phyloP scores from a whole-genome alignment of 257 asterid genomes.

The Capsicum baccatum region DNA sequence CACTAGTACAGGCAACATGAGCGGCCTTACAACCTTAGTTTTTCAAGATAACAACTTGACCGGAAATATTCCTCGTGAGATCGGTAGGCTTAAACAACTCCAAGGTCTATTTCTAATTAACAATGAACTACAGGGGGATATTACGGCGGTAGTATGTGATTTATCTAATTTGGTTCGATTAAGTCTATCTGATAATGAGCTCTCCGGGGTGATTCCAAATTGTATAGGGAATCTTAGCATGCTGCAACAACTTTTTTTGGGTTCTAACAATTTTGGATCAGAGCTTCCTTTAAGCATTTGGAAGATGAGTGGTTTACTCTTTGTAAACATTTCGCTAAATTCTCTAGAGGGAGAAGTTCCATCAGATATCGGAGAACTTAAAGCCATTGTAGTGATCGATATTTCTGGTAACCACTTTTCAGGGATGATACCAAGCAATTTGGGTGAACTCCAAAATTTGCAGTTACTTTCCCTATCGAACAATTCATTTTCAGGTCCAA shows the following conservation, averaged over 20 bases:
- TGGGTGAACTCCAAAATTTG: slow-evolving; percentile 42
- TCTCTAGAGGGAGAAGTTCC: slow-evolving; percentile 45
- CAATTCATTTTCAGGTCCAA: slow-evolving; percentile 45
- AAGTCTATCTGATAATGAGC: slow-evolving; percentile 35
- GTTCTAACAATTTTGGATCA: slow-evolving; percentile 41
- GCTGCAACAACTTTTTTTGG: slow-evolving; percentile 38
- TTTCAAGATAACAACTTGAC: background rate
- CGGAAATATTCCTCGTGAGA: slow-evolving; percentile 2
- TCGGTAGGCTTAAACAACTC: background rate
- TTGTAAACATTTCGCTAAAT: slow-evolving; percentile 41
- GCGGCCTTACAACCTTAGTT: background rate
- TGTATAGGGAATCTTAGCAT: slow-evolving; percentile 43
- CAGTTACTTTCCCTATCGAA: slow-evolving; percentile 42
- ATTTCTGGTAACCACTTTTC: slow-evolving; percentile 44
- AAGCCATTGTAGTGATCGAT: slow-evolving; percentile 36
- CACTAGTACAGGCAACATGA: slow-evolving; percentile 9
- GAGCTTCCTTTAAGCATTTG: slow-evolving; percentile 43
- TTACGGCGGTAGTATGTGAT: slow-evolving; percentile 36
- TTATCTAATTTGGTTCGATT: slow-evolving; percentile 41
- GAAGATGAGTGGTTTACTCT: slow-evolving; percentile 39
- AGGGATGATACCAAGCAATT: slow-evolving; percentile 39
- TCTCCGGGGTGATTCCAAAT: slow-evolving; percentile 41
- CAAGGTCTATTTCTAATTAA: slow-evolving; percentile 30
- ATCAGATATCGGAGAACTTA: slow-evolving; percentile 38
- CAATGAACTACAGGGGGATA: slow-evolving; percentile 39